Evolutionary conservation across 2,329 filamentous ascomycete genomes (phyloP).

Genomic region (Scedosporium dehoogii): DNA sequence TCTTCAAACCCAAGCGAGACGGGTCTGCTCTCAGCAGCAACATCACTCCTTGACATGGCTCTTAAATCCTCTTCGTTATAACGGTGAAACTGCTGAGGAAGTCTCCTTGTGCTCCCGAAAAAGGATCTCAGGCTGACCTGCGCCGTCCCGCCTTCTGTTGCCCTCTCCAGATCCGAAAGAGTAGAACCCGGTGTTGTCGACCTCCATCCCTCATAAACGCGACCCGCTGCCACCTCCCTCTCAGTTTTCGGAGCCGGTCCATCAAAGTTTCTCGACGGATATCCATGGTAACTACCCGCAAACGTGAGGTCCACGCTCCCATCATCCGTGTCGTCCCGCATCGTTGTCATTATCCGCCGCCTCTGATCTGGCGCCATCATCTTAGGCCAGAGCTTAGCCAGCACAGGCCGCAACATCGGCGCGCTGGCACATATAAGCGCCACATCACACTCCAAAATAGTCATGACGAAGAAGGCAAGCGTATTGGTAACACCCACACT

Average conservation of each 20-base stretch:
- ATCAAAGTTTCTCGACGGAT: conserved; percentile 13
- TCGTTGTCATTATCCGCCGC: conserved; percentile 6
- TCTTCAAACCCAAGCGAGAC: conserved; percentile 10
- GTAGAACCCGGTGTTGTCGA: not conserved
- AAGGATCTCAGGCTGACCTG: not conserved
- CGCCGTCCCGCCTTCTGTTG: conserved; percentile 10
- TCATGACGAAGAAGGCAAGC: conserved; percentile 25
- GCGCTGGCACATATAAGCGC: conserved; percentile 25
- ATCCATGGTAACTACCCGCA: conserved; percentile 20
- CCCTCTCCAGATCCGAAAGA: conserved; percentile 6
- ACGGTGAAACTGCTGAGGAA: not conserved
- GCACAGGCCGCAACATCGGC: conserved; percentile 20
- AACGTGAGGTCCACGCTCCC: conserved; percentile 19
- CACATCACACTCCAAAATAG: conserved; percentile 24
- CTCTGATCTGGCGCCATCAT: conserved; percentile 11
- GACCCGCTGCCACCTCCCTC: conserved; percentile 12
- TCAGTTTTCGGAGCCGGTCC: conserved; percentile 11
- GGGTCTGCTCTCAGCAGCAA: conserved; percentile 6
- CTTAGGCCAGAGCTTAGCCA: conserved; percentile 18
- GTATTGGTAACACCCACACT: conserved; percentile 14
- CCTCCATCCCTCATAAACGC: conserved; percentile 4
- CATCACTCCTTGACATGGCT: not conserved
- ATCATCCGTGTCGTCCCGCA: conserved; percentile 6
- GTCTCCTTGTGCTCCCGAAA: conserved; percentile 6
- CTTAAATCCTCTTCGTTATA: not conserved